Base-by-base conservation (phyloP, 441 rosid genomes). In the Lepidium campestre region DNA sequence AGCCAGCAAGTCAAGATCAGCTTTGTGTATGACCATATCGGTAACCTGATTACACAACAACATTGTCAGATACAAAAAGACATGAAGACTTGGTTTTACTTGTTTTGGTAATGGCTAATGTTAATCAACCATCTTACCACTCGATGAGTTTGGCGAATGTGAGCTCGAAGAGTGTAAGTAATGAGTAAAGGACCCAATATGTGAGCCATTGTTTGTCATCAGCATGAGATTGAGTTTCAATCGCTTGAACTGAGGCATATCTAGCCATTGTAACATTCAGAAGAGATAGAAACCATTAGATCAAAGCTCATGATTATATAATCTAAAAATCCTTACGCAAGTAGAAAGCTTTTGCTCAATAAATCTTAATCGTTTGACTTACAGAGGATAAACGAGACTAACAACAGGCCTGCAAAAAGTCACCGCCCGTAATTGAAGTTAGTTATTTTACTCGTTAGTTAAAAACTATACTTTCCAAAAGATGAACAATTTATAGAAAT, bases 161-260 rank as follows among this genome's bases (percentile, higher is more conserved):
- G 62, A 90, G 97, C 84, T 93, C 99, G 29, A 91, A 76, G 50
- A 93, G 83, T 10, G 99, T 79, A 34, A 86, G 79, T 83, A 91
- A 78, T 4, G 96, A 93, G 63, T 93, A 91, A 39, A 93, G 89
- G 62, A 93, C 90, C 97, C 99, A 93, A 67, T 93, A 93, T 11
- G 97, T 91, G 31, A 93, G 87, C 99, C 99, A 91, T 61, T 93
- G 99, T 65, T 84, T 82, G 71, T 93, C 99, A 76, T 93, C 99
- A 17, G 74, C 74, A 9, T 80, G 86, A 68, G 99, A 93, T 55
- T 81, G 88, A 36, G 91, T 87, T 84, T 93, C 96, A 64, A 87
- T 91, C n/a, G 97, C 99, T 78, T 75, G 77, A 0, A 93, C 81
- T 7, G 97, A 87, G 13, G 95, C 99, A 78, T 89, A 89, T 47